Evolutionary conservation across 129 eudicot genomes (phyloP).

Genomic region (Dittrichia graveolens): DNA sequence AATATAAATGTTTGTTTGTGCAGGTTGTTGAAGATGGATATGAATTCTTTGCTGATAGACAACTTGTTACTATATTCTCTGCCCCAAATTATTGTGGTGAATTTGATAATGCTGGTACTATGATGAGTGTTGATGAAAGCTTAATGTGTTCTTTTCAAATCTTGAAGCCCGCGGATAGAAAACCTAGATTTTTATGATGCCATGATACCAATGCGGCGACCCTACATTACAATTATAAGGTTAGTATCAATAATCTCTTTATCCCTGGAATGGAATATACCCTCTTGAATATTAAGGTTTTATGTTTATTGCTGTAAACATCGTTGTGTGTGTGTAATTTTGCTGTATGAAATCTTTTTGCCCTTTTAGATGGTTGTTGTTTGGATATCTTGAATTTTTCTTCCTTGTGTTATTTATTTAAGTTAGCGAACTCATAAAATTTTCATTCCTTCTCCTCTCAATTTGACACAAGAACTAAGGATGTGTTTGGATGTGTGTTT

Average conservation of each 20-base stretch:
- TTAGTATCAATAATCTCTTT: constrained; percentile 25
- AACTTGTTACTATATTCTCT: constrained; percentile 76
- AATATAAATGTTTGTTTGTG: constrained; percentile 2
- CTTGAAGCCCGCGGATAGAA: constrained; percentile 69
- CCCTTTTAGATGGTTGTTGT: neutral
- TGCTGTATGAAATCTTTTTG: neutral
- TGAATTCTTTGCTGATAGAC: constrained; percentile 81
- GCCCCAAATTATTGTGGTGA: constrained; percentile 87
- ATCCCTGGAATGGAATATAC: neutral
- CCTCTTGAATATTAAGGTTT: neutral
- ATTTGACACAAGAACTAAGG: neutral
- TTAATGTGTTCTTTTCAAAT: constrained; percentile 83
- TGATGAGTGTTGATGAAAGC: constrained; percentile 91
- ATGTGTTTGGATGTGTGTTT: neutral
- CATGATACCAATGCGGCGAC: constrained; percentile 24
- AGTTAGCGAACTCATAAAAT: neutral
- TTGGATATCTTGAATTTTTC: neutral
- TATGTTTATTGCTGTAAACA: neutral
- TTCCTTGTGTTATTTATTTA: neutral
- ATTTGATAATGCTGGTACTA: constrained; percentile 85
- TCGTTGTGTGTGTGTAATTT: neutral
- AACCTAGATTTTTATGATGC: constrained; percentile 54
- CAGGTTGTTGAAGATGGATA: constrained; percentile 91
- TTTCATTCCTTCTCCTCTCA: neutral
- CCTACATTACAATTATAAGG: constrained; percentile 40